These are phyloP conservation scores for Penicillium macrosclerotiorum DNA, from an alignment of 495 filamentous ascomycete genomes.

Conservation along the genomic window DNA sequence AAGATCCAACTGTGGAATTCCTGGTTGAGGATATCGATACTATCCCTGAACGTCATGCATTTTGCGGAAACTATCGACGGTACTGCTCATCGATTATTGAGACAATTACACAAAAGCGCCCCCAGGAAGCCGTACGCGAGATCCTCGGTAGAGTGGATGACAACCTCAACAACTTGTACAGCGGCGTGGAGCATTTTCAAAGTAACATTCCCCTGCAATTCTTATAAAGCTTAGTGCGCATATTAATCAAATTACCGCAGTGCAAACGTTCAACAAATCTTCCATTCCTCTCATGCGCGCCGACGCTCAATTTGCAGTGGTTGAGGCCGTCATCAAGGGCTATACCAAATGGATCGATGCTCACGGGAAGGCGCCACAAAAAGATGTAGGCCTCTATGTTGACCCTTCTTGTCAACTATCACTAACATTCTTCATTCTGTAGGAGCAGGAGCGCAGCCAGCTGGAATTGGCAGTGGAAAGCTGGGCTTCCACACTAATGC, in stretches of 20 bases:
- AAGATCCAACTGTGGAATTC: slow-evolving; percentile 76
- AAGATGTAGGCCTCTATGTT: slow-evolving; percentile 42
- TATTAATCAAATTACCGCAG: slow-evolving; percentile 42
- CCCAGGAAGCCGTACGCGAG: slow-evolving; percentile 81
- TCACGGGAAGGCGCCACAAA: slow-evolving; percentile 51
- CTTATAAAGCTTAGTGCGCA: background rate
- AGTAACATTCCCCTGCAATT: slow-evolving; percentile 52
- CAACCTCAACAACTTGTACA: slow-evolving; percentile 72
- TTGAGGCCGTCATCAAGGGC: slow-evolving; percentile 88
- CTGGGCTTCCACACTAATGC: slow-evolving; percentile 76
- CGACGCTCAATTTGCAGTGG: slow-evolving; percentile 85
- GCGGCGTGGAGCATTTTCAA: slow-evolving; percentile 63
- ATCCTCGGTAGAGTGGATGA: slow-evolving; percentile 75
- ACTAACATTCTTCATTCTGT: no score
- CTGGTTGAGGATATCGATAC: slow-evolving; percentile 93
- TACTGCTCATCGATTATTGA: slow-evolving; percentile 87
- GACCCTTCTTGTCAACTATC: background rate
- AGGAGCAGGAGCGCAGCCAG: slow-evolving; percentile 59
- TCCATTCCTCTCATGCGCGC: slow-evolving; percentile 73
- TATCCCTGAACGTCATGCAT: slow-evolving; percentile 88
- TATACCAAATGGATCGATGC: slow-evolving; percentile 74
- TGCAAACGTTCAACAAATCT: slow-evolving; percentile 74
- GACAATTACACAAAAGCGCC: slow-evolving; percentile 71
- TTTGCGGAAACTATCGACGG: slow-evolving; percentile 93
- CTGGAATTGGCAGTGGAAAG: slow-evolving; percentile 69